Base-by-base conservation (phyloP, 306 rosid species). In the Inga oerstediana region DNA sequence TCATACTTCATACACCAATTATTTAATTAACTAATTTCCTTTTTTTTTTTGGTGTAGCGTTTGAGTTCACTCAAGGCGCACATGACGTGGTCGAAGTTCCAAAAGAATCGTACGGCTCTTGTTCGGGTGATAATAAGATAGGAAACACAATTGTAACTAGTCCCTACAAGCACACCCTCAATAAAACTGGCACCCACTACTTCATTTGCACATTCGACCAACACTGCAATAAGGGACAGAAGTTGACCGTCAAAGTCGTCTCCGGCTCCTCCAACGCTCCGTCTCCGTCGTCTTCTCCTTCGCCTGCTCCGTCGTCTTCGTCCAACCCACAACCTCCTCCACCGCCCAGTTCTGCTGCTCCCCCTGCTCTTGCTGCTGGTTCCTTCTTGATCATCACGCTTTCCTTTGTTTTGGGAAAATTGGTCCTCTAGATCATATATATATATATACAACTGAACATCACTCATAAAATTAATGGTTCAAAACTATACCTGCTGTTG, bases 61-160 rank as follows among this genome's bases (percentile, higher is more conserved):
- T 85, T 34, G 37, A 77, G 10, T 85, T 85, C 19, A 0, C 2
- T 41, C 54, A 69, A 19, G 17, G 17, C 7, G 1, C 0, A 3
- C 88, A 81, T 34, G 65, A 85, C n/a, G 83, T 85, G 9, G 14
- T 56, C 0, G 14, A 24, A 14, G 81, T 81, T 43, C 35, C 85
- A 3, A 79, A 78, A 67, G 70, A 3, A 4, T 81, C 83, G 22
- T 85, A 65, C 49, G 82, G 58, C 3, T 16, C 80, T 0, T 85
- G 88, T 66, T 41, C 1, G 51, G 10, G 39, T 0, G 2, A 1
- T 1, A 72, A 77, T 32, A 0, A 81, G 2, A 59, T 81, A 19
- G 68, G 75, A 0, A 3, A 8, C 12, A 5, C 7, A 10, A 4
- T 34, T 4, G 35, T 0, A 10, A 44, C 22, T 0, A 74, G 79